Conservation (phyloP, 768 basidiomycete genomes). For the Podaxis pistillaris region DNA sequence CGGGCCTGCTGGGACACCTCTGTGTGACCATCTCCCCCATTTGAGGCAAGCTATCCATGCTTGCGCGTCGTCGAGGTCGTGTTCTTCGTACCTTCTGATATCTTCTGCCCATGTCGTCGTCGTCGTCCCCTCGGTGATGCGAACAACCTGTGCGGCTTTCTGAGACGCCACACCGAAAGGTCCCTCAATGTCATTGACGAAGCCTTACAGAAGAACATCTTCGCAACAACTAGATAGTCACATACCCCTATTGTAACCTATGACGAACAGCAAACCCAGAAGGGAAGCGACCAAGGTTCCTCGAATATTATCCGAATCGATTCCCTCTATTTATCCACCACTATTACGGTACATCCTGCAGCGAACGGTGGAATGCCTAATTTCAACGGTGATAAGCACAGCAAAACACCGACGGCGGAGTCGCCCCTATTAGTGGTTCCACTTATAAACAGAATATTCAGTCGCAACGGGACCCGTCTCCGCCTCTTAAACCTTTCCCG, state of each 20-base stretch:
- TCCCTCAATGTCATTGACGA: neutral
- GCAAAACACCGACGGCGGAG: neutral
- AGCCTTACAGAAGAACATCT: neutral
- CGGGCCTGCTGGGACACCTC: neutral
- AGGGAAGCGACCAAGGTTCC: neutral
- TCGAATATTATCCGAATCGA: constrained; percentile 4
- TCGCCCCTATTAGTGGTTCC: neutral
- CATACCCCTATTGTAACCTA: neutral
- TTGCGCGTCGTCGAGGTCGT: neutral
- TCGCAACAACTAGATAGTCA: neutral
- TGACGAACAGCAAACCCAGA: neutral
- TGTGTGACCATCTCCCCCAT: neutral
- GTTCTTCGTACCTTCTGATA: neutral
- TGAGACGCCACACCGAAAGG: neutral
- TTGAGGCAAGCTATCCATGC: neutral
- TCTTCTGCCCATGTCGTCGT: neutral
- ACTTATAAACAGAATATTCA: neutral
- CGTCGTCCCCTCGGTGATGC: neutral
- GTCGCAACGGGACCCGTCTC: neutral
- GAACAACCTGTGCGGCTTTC: neutral
- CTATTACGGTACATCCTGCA: neutral
- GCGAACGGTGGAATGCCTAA: neutral
- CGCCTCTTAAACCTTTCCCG: neutral
- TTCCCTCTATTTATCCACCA: constrained; percentile 2
- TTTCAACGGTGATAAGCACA: constrained; percentile 14